Evolutionary conservation across 2,329 filamentous ascomycete species (phyloP).

Genomic region (Septoria petroselini): DNA sequence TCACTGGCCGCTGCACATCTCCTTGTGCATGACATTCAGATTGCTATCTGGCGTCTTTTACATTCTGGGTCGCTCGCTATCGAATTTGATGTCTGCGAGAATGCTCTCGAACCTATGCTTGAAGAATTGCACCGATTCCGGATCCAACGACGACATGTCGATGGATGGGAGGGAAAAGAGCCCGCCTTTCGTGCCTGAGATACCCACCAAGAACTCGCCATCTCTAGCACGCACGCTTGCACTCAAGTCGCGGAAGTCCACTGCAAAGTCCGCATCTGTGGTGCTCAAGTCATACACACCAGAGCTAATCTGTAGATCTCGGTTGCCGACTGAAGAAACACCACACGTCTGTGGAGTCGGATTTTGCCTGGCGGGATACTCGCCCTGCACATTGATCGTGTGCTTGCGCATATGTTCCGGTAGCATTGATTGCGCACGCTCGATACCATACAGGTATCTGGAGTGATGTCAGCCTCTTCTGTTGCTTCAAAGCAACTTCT

Average conservation of each 20-base stretch:
- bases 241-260: slow-evolving; percentile 39
- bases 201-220: slow-evolving; percentile 47
- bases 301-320: slow-evolving; percentile 36
- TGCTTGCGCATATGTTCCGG: slow-evolving; percentile 34
- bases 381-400: slow-evolving; percentile 40
- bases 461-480: not conserved
- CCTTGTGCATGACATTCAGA: too few relatives aligned
- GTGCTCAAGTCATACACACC: slow-evolving; percentile 31
- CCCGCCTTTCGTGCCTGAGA: slow-evolving; percentile 39
- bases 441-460: slow-evolving; percentile 40
- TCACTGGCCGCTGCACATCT: not conserved
- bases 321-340: slow-evolving; percentile 44
- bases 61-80: slow-evolving; percentile 9
- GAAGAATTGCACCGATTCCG: slow-evolving; percentile 32
- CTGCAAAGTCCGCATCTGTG: slow-evolving; percentile 40
- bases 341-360: slow-evolving; percentile 45
- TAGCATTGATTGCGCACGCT: slow-evolving; percentile 39
- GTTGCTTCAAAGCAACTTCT: not conserved
- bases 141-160: slow-evolving; percentile 39
- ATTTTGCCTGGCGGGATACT: slow-evolving; percentile 35
- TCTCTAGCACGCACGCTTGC: slow-evolving; percentile 46
- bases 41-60: not conserved
- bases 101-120: slow-evolving; percentile 26
- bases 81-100: slow-evolving; percentile 25
- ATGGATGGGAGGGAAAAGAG: slow-evolving; percentile 39